Base-by-base conservation (phyloP, 768 basidiomycete species). In the Termitomyces sp. region DNA sequence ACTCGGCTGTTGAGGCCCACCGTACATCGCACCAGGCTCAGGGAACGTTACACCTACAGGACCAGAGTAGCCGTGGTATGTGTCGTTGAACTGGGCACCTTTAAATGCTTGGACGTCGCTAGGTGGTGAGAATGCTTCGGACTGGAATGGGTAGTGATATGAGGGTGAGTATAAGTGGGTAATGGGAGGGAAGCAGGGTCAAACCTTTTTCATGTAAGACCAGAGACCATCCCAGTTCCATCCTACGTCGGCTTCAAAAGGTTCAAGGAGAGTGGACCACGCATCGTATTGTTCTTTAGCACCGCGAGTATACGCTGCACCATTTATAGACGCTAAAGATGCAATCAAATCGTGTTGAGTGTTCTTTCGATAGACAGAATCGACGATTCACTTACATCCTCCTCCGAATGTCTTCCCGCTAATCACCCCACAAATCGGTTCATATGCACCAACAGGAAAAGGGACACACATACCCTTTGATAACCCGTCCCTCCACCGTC, bases 31-130 rank as follows among this genome's bases (percentile, higher is more conserved):
- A 64, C 20, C 41, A 22, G 60, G 51, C 4, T 76, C 78, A 10
- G 77, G 79, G 62, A 74, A 79, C 1, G 79, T 78, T 22, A 81
- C 80, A 60, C 82, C 79, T 2, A 85, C 76, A 3, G 83, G 83
- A 0, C 84, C 84, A 3, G 67, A 54, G 28, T 71, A 75, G 9
- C 82, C 83, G 62, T 85, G 82, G 61, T 80, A 83, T 6, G 72
- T 71, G 3, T 70, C 66, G 57, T 79, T 72, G 14, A 66, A 79
- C 52, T 79, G 76, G 2, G 79, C 78, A 0, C 79, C 79, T 62
- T 77, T 79, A 5, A 74, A 71, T 0, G 67, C 68, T 65, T 81
- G 79, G 55, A 75, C 70, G 8, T 65, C 54, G 53, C 78, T 79
- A 1, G 80, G 80, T 20, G 79, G 70, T 11, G 78, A 78, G 62